Evolutionary conservation across 2,329 filamentous ascomycete species (phyloP).

Genomic region (Exophiala sideris): DNA sequence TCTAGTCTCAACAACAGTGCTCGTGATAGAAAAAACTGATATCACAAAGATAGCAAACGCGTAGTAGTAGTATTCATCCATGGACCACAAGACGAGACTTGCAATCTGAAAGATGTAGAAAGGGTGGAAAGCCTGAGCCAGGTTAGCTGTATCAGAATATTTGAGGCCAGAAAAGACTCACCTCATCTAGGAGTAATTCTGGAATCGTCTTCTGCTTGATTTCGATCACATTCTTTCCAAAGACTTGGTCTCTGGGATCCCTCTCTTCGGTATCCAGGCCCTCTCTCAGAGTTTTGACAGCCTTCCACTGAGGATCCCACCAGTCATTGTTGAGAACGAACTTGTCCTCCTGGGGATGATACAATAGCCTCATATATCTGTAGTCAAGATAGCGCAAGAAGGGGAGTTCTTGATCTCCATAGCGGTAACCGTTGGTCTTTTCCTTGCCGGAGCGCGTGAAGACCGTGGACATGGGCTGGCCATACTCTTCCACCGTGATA

Average conservation of each 20-base stretch:
- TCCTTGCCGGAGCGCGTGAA: conserved; percentile 52
- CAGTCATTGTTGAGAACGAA: conserved; percentile 84
- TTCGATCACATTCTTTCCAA: conserved; percentile 86
- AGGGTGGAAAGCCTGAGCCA: conserved; percentile 74
- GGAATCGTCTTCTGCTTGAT: conserved; percentile 83
- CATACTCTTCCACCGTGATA: conserved; percentile 59
- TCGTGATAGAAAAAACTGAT: conserved; percentile 84
- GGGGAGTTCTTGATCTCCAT: conserved; percentile 71
- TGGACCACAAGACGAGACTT: conserved; percentile 87
- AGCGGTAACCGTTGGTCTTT: conserved; percentile 62
- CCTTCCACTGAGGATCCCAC: conserved; percentile 89
- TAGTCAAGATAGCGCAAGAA: conserved; percentile 80
- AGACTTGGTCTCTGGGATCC: conserved; percentile 75
- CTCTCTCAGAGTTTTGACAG: conserved; percentile 67
- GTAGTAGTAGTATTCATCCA: conserved; percentile 98
- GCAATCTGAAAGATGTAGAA: conserved; percentile 98
- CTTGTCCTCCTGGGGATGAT: conserved; percentile 82
- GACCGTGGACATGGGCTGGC: conserved; percentile 61
- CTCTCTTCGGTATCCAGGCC: conserved; percentile 90
- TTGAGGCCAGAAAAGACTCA: conserved; percentile 35
- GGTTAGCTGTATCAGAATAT: conserved; percentile 9
- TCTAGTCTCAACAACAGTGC: conserved; percentile 85
- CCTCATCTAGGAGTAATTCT: conserved; percentile 85
- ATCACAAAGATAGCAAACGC: conserved; percentile 92
- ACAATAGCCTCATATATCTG: conserved; percentile 89